Conservation (phyloP, 2,329 filamentous ascomycete genomes). For the Pseudogymnoascus sp. region DNA sequence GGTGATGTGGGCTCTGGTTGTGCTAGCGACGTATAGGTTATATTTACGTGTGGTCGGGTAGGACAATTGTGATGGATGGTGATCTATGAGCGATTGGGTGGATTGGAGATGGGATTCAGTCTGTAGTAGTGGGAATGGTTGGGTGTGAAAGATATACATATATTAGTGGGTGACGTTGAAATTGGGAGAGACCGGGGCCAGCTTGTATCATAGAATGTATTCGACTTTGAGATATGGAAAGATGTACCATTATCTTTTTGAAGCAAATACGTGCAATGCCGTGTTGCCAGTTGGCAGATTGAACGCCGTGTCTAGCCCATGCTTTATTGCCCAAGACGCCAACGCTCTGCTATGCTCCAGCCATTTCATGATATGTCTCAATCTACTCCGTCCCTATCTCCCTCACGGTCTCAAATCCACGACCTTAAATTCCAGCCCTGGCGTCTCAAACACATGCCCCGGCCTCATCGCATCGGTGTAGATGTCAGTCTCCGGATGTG, state of each 20-base stretch:
- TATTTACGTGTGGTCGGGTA: background rate
- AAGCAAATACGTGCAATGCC: background rate
- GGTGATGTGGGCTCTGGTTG: background rate
- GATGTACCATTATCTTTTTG: background rate
- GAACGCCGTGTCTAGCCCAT: conserved; percentile 6
- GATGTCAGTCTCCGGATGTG: conserved; percentile 39
- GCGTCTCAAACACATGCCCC: conserved; percentile 51
- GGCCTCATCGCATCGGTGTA: conserved; percentile 39
- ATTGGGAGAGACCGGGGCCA: background rate
- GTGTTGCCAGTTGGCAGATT: background rate
- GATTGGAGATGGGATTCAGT: background rate
- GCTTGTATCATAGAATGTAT: conserved; percentile 2
- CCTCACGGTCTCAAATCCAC: conserved; percentile 48
- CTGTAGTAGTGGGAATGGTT: background rate
- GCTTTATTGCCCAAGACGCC: conserved; percentile 9
- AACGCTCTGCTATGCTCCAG: conserved; percentile 12
- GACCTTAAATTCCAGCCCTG: conserved; percentile 52
- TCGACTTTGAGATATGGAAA: background rate
- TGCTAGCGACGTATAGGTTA: conserved; percentile 3
- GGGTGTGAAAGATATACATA: background rate
- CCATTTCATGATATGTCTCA: background rate
- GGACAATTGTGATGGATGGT: background rate
- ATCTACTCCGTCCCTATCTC: background rate
- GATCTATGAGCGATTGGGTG: background rate
- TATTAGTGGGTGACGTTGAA: background rate